Conservation (phyloP, 176 grass and related monocot genomes). For the Typha latifolia region DNA sequence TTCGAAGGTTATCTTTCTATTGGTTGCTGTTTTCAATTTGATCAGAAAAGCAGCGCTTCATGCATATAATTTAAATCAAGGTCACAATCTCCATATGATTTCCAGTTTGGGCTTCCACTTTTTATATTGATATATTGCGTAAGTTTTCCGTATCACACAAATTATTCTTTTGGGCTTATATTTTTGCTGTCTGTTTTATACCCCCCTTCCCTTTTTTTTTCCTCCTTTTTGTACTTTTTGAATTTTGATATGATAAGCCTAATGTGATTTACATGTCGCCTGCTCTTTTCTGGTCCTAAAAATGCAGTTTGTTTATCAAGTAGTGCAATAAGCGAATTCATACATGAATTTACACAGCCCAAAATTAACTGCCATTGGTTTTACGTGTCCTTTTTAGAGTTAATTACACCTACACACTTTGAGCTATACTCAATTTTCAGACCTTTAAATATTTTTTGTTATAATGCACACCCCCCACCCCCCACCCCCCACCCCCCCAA, state of each 20-base stretch:
- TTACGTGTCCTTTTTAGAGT: too few relatives aligned
- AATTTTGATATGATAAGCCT: too few relatives aligned
- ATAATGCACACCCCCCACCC: too few relatives aligned
- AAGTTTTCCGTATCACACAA: neutral
- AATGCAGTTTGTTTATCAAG: too few relatives aligned
- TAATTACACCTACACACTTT: too few relatives aligned
- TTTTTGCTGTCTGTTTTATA: neutral
- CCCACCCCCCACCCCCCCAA: too few relatives aligned
- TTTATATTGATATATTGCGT: neutral
- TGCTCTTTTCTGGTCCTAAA: too few relatives aligned
- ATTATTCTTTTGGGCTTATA: neutral
- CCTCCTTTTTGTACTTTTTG: neutral
- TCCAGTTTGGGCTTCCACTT: neutral
- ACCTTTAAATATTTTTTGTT: too few relatives aligned
- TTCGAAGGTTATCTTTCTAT: slow-evolving; percentile 68
- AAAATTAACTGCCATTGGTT: too few relatives aligned
- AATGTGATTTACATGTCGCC: neutral
- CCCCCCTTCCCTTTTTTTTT: neutral
- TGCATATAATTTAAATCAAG: neutral
- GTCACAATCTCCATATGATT: neutral
- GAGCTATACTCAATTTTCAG: too few relatives aligned
- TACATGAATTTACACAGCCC: too few relatives aligned
- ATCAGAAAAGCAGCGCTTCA: slow-evolving; percentile 30
- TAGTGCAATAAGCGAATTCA: too few relatives aligned
- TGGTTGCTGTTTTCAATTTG: slow-evolving; percentile 41